Evolutionary conservation across 352 stramenopile species (phyloP).

Genomic region (Pythium oligandrum): DNA sequence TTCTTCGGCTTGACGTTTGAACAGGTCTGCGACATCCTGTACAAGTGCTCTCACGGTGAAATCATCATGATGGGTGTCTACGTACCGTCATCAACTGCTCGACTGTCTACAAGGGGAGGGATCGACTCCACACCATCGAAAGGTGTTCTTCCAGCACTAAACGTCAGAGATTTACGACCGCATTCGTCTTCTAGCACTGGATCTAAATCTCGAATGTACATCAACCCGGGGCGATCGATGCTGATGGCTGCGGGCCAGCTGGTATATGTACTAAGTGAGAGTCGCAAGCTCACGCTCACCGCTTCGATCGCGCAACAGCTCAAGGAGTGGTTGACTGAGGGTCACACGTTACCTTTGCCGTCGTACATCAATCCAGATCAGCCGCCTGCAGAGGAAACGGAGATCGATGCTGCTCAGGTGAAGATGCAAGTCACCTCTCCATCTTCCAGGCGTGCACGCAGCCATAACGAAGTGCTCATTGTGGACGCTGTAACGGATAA

Average conservation of each 20-base stretch:
- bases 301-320: conserved; percentile 35
- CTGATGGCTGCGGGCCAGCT: conserved; percentile 37
- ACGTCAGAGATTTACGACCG: neutral
- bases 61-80: conserved; percentile 43
- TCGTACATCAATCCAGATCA: neutral
- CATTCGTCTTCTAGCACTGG: too few species aligned
- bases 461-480: conserved; percentile 27
- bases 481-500: conserved; percentile 20
- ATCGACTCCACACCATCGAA: neutral
- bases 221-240: conserved; percentile 48
- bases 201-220: conserved; percentile 24
- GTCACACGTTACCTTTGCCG: conserved; percentile 30
- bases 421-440: neutral
- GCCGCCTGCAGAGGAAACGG: neutral
- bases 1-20: conserved; percentile 51
- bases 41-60: conserved; percentile 51
- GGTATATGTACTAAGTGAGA: conserved; percentile 68
- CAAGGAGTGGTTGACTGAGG: conserved; percentile 33
- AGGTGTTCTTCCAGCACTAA: conserved; percentile 9
- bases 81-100: conserved; percentile 1
- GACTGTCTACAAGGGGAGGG: too few species aligned
- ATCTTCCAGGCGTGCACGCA: too few species aligned
- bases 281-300: conserved; percentile 48
- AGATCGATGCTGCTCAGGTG: neutral
- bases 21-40: conserved; percentile 45